These are phyloP conservation scores for Calocybe gambosa DNA, from an alignment of 1,284 basidiomycete genomes.

Conservation along the genomic window DNA sequence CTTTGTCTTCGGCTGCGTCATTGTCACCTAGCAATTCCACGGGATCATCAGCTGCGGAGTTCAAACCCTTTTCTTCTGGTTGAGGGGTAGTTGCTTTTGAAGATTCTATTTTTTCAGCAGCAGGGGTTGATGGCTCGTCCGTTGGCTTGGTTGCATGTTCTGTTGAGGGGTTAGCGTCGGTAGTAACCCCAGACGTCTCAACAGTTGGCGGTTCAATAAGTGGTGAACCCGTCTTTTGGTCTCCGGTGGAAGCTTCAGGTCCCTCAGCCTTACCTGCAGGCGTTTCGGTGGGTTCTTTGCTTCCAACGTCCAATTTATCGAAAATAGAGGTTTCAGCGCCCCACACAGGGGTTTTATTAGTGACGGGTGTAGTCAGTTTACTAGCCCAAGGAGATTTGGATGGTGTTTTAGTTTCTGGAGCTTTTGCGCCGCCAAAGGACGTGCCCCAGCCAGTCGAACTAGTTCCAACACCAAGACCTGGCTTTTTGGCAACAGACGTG, in stretches of 20 bases:
- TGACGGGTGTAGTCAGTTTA: slow-evolving; percentile 10
- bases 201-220: not conserved
- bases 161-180: not conserved
- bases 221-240: not conserved
- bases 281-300: slow-evolving; percentile 5
- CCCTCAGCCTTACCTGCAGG: not conserved
- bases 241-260: not conserved
- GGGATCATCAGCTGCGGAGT: slow-evolving; percentile 5
- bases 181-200: not conserved
- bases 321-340: slow-evolving; percentile 9
- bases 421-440: slow-evolving; percentile 8
- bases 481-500: slow-evolving; percentile 8
- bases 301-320: slow-evolving; percentile 2
- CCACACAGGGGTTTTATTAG: slow-evolving; percentile 11
- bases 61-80: slow-evolving; percentile 4
- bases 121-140: slow-evolving; percentile 1
- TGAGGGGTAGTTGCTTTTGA: not conserved
- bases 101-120: slow-evolving; percentile 1
- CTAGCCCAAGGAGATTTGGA: slow-evolving; percentile 11
- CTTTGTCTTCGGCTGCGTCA: slow-evolving; percentile 11
- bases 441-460: slow-evolving; percentile 6
- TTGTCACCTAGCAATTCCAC: slow-evolving; percentile 9
- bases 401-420: slow-evolving; percentile 4
- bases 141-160: slow-evolving; percentile 1
- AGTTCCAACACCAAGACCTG: slow-evolving; percentile 8